Percentiles rank a stretch among this genome's conserved stretches.
Conservation (phyloP, 768 basidiomycete species). For the Paxillus involutus region DNA sequence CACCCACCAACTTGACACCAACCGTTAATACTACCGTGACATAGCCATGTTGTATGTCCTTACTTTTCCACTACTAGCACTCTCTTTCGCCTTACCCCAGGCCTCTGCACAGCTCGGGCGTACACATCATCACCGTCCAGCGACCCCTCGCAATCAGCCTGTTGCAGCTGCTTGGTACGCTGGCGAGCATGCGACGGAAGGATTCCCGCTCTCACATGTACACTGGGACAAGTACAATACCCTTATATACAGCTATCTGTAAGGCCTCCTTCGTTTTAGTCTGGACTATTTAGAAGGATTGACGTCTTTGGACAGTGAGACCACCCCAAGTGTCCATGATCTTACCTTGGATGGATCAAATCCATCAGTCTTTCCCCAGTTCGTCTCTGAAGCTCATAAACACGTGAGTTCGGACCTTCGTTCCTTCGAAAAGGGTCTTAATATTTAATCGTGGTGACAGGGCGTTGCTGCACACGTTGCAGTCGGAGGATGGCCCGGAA, state of each 20-base stretch:
- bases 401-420: constrained; percentile 32
- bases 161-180: constrained; percentile 65
- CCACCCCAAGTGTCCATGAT: constrained; percentile 31
- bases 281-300: not conserved
- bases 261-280: constrained; percentile 15
- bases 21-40: too few relatives aligned
- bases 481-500: constrained; percentile 74
- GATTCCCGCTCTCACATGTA: constrained; percentile 53
- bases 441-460: constrained; percentile 30
- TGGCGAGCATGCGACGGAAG: constrained; percentile 56
- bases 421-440: too few relatives aligned
- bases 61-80: constrained; percentile 1
- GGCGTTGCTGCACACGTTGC: constrained; percentile 55
- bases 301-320: constrained; percentile 21
- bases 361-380: constrained; percentile 34
- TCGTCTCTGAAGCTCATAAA: constrained; percentile 47
- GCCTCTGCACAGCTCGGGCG: not conserved
- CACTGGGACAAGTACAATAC: constrained; percentile 77
- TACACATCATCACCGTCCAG: not conserved
- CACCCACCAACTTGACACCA: too few relatives aligned
- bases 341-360: constrained; percentile 16
- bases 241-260: constrained; percentile 68
- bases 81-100: not conserved
- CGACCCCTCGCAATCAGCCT: not conserved
- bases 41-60: not conserved